Evolutionary conservation across 495 filamentous ascomycete genomes (phyloP).

Genomic region (Neurospora terricola): DNA sequence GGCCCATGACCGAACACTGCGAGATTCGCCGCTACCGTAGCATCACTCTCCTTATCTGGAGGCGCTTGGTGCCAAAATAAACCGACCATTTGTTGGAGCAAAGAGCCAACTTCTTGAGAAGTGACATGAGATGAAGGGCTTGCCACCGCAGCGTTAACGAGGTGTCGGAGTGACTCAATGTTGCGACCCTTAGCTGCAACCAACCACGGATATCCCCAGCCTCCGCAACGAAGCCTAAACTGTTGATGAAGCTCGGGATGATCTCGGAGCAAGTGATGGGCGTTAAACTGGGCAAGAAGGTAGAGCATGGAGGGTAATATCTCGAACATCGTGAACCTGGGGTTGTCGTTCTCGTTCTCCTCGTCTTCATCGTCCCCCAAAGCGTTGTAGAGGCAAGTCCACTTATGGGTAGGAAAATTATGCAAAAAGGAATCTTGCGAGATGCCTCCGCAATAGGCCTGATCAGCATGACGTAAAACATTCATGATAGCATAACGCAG

Average conservation of each 20-base stretch:
- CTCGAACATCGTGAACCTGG: neutral
- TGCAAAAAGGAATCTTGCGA: neutral
- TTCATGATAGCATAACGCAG: neutral
- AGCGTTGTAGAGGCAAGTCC: neutral
- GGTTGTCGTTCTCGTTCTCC: too few species aligned
- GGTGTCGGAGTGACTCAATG: neutral
- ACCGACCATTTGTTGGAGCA: too few species aligned
- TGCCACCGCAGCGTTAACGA: neutral
- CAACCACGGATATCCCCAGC: neutral
- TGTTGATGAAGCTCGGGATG: neutral
- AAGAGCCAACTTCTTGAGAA: neutral
- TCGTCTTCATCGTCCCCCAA: neutral
- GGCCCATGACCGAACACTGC: neutral
- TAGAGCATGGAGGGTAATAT: neutral
- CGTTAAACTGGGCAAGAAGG: neutral
- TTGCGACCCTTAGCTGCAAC: fast-evolving
- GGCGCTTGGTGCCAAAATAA: too few species aligned
- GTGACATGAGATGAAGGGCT: neutral
- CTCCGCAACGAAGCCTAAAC: neutral
- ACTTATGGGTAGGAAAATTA: neutral
- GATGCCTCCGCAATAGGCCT: neutral
- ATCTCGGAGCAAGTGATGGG: neutral
- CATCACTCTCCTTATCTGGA: too few species aligned
- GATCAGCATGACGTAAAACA: neutral
- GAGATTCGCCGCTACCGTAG: neutral